Evolutionary conservation across 1,139 yeast species (phyloP), one percentile per base, ranked within the genome.

Genomic region (Magnusiomyces starmeri): DNA sequence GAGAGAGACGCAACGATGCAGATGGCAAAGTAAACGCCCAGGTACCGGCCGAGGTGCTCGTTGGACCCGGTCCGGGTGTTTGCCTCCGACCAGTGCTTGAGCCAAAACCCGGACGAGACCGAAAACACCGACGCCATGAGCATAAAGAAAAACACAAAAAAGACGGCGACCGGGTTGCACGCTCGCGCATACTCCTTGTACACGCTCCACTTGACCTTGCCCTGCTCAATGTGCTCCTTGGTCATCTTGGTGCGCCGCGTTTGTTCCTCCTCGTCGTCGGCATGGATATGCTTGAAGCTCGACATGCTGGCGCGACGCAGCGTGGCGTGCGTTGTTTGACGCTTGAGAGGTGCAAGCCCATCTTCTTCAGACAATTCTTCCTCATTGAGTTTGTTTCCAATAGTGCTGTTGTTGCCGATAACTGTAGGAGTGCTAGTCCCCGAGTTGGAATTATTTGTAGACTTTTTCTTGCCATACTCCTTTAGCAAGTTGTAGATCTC

Each of bases 11-110:
- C 77, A 10, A 79, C 75, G 49, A 88, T 65, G 57, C 97, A 97
- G 51, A 90, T 73, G 14, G 76, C 73, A 56, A 86, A 80, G 66
- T 92, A 92, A 48, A 87, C 73, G 37, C 88, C 85, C 61, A 92
- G 74, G 61, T 89, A 90, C 62, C 71, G 78, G 48, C 72, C 72
- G 32, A 85, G 80, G 55, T 81, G 66, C 2, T 96, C 95, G 65
- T 90, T 90, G 54, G 71, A 72, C 24, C 92, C 94, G 44, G 72
- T 66, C 46, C 68, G 72, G 3, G 89, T 76, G 65, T 92, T 92
- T 37, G 85, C 79, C 65, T 92, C 98, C 9, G 97, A 88, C 98
- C 98, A 94, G 66, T 88, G 90, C 67, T 92, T 92, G 63, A 92
- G 79, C 98, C 98, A 92, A 50, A 92, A 78, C 64, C 83, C 88